phyloP scores from a whole-genome alignment of 1,284 basidiomycete species.

The Cryptococcus sp. region DNA sequence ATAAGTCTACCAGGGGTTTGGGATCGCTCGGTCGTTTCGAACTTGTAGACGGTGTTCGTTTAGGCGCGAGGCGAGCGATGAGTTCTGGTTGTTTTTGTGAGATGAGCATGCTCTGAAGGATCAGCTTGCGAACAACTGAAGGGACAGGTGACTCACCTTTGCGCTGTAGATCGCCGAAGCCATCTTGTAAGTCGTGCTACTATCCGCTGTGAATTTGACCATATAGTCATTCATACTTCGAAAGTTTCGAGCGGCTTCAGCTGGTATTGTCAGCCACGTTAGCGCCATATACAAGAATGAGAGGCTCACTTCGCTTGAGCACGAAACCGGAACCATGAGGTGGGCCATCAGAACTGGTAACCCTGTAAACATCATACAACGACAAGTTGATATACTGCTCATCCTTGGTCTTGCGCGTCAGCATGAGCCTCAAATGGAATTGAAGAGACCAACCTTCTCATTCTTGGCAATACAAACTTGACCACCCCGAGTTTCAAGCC shows the following conservation, averaged over 20 bases:
- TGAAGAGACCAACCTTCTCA: conserved; percentile 60
- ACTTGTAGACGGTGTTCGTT: background rate
- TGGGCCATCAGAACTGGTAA: conserved; percentile 66
- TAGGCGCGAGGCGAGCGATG: too few relatives aligned
- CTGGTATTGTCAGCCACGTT: conserved; percentile 44
- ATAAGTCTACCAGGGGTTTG: background rate
- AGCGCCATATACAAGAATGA: background rate
- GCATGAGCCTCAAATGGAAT: too few relatives aligned
- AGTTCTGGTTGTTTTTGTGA: conserved; percentile 2
- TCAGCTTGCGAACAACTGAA: conserved; percentile 6
- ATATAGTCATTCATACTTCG: conserved; percentile 79
- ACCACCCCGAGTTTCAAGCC: conserved; percentile 76
- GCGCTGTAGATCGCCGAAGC: conserved; percentile 32
- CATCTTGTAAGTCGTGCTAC: conserved; percentile 43
- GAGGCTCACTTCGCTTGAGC: conserved; percentile 58
- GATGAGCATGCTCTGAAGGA: conserved; percentile 3
- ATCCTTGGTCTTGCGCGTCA: conserved; percentile 65
- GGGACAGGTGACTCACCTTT: conserved; percentile 26
- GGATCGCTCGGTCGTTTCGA: background rate
- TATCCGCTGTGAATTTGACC: conserved; percentile 70
- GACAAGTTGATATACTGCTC: conserved; percentile 54
- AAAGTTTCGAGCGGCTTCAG: conserved; percentile 75
- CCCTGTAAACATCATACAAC: conserved; percentile 75
- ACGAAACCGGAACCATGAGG: conserved; percentile 71
- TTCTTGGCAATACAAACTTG: conserved; percentile 78